phyloP scores from a whole-genome alignment of 768 basidiomycete genomes.

The Chalciporus pseudorubinellus region DNA sequence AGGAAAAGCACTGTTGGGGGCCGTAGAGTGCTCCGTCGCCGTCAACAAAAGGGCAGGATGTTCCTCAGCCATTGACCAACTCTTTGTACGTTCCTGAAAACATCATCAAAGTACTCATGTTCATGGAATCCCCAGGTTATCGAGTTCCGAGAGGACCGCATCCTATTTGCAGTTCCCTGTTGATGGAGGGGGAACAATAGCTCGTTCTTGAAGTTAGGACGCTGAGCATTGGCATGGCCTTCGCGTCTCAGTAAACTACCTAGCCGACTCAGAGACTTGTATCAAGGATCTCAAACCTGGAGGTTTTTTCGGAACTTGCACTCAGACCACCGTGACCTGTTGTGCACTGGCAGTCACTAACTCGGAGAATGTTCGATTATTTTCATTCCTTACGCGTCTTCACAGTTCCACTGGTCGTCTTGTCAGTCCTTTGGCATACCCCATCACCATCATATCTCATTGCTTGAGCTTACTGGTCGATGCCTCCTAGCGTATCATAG shows the following conservation, averaged over 20 bases:
- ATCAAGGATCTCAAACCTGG: too few species aligned
- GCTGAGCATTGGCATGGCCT: neutral
- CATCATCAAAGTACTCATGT: neutral
- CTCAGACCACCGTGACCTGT: too few species aligned
- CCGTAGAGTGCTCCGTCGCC: constrained; percentile 66
- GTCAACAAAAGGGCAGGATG: constrained; percentile 73
- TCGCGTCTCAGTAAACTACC: too few species aligned
- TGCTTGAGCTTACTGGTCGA: too few species aligned
- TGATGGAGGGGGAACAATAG: neutral
- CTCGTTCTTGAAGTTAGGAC: neutral
- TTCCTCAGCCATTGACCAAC: constrained; percentile 69
- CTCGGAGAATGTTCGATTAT: too few species aligned
- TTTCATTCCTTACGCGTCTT: too few species aligned
- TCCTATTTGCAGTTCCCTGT: neutral
- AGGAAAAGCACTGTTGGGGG: constrained; percentile 68
- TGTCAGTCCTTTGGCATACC: too few species aligned
- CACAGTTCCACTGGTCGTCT: too few species aligned
- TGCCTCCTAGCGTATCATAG: too few species aligned
- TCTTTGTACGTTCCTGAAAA: constrained; percentile 10
- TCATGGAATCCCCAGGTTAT: neutral
- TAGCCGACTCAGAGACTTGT: neutral
- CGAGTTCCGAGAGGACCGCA: neutral
- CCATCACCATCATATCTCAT: neutral
- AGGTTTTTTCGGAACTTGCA: too few species aligned
- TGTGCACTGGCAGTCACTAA: too few species aligned